phyloP scores from a whole-genome alignment of 805 yeast genomes.

The Candida lessepsii region DNA sequence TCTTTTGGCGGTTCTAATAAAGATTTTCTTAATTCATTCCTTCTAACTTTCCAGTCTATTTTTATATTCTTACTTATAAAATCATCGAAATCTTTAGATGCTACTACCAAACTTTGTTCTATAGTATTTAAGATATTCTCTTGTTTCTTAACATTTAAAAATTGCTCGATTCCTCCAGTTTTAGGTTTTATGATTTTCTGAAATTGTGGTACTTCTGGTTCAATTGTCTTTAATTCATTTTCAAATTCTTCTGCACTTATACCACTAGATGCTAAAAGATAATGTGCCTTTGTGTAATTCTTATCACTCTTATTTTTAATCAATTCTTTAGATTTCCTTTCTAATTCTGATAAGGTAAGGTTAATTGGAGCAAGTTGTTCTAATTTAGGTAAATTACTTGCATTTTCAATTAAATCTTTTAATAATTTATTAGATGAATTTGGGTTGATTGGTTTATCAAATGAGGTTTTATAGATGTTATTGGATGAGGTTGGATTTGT shows the following conservation, averaged over 20 bases:
- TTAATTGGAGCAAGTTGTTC: constrained; percentile 70
- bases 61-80: constrained; percentile 71
- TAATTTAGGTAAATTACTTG: constrained; percentile 67
- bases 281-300: constrained; percentile 72
- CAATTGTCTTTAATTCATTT: constrained; percentile 45
- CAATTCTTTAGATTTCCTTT: constrained; percentile 59
- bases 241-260: constrained; percentile 83
- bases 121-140: constrained; percentile 80
- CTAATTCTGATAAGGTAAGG: constrained; percentile 76
- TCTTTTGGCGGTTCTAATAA: constrained; percentile 48
- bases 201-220: constrained; percentile 6
- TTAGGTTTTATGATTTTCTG: constrained; percentile 12
- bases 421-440: constrained; percentile 29
- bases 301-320: constrained; percentile 38
- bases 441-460: constrained; percentile 11
- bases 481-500: background rate
- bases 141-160: constrained; percentile 68
- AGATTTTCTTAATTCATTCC: constrained; percentile 68
- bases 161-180: constrained; percentile 51
- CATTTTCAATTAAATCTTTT: constrained; percentile 74
- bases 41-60: constrained; percentile 81
- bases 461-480: background rate
- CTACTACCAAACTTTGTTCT: constrained; percentile 70
- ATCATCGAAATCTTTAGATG: constrained; percentile 79
- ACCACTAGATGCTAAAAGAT: constrained; percentile 86